These are phyloP conservation scores for Syzygium malaccense DNA, from an alignment of 441 rosid species.

Conservation along the genomic window DNA sequence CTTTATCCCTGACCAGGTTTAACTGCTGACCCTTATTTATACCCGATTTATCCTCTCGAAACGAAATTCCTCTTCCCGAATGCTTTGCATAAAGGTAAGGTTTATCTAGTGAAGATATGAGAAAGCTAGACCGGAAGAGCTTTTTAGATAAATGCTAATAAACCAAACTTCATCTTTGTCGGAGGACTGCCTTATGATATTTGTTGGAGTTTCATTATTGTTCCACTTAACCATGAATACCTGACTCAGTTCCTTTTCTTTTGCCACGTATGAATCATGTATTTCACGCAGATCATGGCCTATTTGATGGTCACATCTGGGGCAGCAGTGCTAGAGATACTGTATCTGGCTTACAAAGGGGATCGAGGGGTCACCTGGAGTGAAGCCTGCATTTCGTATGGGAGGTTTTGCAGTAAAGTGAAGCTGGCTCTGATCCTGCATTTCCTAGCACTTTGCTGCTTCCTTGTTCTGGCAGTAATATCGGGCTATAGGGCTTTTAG, in stretches of 20 bases:
- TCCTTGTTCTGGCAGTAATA: conserved; percentile 49
- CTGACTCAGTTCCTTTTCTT: background rate
- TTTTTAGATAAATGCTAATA: background rate
- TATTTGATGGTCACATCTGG: conserved; percentile 75
- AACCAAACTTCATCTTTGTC: background rate
- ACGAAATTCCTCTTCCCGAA: background rate
- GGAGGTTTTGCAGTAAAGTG: conserved; percentile 53
- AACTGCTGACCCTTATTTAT: background rate
- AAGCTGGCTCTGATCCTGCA: conserved; percentile 55
- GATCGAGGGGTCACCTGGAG: conserved; percentile 75
- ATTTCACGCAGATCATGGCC: conserved; percentile 50
- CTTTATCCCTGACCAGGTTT: conserved; percentile 84
- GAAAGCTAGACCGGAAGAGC: background rate
- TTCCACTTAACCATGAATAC: background rate
- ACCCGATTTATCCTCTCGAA: background rate
- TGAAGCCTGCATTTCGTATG: conserved; percentile 59
- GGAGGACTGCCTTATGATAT: background rate
- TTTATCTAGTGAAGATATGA: background rate
- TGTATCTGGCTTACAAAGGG: conserved; percentile 58
- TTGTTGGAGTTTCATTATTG: background rate
- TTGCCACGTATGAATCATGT: background rate
- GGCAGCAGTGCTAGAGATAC: conserved; percentile 61
- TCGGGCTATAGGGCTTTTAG: conserved; percentile 78
- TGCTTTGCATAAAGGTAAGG: background rate
- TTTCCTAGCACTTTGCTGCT: conserved; percentile 45